These are phyloP conservation scores for Drechslerella coelobrocha DNA, from an alignment of 2,329 filamentous ascomycete genomes.

Conservation along the genomic window DNA sequence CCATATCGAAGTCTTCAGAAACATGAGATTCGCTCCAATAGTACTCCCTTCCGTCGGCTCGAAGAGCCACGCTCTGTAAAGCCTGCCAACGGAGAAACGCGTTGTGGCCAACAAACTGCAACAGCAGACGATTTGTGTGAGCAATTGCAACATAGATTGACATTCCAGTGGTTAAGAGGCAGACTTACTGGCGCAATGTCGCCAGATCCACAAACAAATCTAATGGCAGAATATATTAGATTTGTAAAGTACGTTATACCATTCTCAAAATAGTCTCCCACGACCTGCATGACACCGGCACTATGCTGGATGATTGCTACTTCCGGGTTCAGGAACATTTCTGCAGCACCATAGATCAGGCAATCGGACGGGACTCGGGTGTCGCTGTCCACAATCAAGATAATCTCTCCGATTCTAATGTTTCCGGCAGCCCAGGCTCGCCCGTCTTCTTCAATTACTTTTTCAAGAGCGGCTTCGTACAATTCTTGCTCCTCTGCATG, in stretches of 20 bases:
- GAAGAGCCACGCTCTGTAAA: constrained; percentile 66
- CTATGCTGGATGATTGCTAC: constrained; percentile 75
- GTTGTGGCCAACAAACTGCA: constrained; percentile 74
- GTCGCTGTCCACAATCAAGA: constrained; percentile 73
- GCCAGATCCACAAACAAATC: constrained; percentile 72
- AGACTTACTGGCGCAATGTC: constrained; percentile 67
- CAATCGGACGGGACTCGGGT: constrained; percentile 73
- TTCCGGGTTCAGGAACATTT: constrained; percentile 73
- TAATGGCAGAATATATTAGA: constrained; percentile 75
- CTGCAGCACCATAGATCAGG: constrained; percentile 71
- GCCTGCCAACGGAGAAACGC: constrained; percentile 74
- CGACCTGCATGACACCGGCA: constrained; percentile 78
- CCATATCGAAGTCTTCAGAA: constrained; percentile 79
- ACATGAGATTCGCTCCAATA: constrained; percentile 79
- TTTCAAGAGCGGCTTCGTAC: constrained; percentile 63
- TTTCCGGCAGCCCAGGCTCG: constrained; percentile 68
- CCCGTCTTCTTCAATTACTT: constrained; percentile 64
- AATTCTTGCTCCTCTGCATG: constrained; percentile 58
- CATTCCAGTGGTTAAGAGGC: neutral
- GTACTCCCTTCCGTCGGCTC: constrained; percentile 67
- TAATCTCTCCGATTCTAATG: constrained; percentile 68
- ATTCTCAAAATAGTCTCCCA: constrained; percentile 74
- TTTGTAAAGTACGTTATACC: constrained; percentile 81
- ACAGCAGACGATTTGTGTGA: no score
- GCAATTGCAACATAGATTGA: no score